Evolutionary conservation across 2,329 filamentous ascomycete species (phyloP).

Genomic region (Nigrograna mackinnonii): DNA sequence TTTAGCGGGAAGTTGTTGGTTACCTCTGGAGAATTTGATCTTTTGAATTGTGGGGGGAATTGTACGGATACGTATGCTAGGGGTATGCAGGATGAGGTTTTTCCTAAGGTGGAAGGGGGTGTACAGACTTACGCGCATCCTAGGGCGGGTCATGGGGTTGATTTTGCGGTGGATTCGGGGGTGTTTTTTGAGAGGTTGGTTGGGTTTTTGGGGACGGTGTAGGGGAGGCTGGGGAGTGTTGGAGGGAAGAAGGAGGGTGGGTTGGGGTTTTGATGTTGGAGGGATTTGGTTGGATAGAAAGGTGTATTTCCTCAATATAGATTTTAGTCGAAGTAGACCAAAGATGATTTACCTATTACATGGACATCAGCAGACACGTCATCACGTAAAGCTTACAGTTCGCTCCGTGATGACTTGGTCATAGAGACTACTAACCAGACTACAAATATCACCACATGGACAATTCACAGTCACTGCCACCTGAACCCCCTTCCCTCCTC

Average conservation of each 20-base stretch:
- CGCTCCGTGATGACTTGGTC: no score
- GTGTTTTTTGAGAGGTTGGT: slow-evolving; percentile 2
- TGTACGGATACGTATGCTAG: slow-evolving; percentile 3
- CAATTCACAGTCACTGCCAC: no score
- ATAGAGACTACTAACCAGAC: no score
- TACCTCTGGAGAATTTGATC: slow-evolving; percentile 9
- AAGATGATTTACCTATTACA: no score
- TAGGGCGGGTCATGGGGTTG: slow-evolving; percentile 8
- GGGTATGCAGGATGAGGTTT: background rate
- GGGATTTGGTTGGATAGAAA: no score
- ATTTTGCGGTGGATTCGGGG: slow-evolving; percentile 5
- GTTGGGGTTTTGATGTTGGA: background rate
- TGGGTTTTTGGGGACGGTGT: slow-evolving; percentile 3
- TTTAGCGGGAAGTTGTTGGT: slow-evolving; percentile 6
- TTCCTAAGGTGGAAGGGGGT: background rate
- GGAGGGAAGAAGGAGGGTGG: background rate
- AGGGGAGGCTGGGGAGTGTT: background rate
- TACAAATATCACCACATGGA: no score
- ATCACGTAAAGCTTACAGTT: no score
- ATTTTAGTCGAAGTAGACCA: no score
- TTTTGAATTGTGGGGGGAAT: slow-evolving; percentile 5
- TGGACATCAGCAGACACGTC: no score
- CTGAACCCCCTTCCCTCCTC: no score
- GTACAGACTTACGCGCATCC: slow-evolving; percentile 3
- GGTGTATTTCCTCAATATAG: no score